phyloP scores from a whole-genome alignment of 306 rosid genomes.

The Begonia peltatifolia region DNA sequence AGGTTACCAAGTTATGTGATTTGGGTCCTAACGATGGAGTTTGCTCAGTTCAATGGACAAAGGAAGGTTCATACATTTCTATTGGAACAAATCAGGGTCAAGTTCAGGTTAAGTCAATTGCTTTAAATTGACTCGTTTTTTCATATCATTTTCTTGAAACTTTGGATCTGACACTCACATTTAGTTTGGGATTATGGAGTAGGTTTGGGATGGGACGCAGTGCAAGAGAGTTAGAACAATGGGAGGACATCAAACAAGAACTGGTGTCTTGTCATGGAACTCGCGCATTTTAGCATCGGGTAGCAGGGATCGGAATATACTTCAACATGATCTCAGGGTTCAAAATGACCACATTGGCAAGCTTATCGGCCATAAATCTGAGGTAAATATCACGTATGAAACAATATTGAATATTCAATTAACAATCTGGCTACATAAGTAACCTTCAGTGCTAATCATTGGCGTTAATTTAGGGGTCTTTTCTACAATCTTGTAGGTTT shows the following conservation, averaged over 20 bases:
- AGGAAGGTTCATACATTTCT: constrained; percentile 88
- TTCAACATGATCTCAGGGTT: constrained; percentile 93
- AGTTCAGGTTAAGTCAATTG: constrained; percentile 57
- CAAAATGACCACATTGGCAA: constrained; percentile 54
- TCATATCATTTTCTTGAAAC: no score
- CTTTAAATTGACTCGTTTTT: no score
- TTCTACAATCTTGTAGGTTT: constrained; percentile 20
- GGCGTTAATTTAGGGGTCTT: not conserved
- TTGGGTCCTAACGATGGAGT: constrained; percentile 94
- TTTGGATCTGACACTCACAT: not conserved
- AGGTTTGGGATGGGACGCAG: constrained; percentile 92
- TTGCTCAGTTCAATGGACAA: constrained; percentile 94
- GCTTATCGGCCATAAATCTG: constrained; percentile 96
- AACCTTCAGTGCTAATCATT: no score
- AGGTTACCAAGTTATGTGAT: constrained; percentile 94
- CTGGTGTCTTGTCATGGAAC: constrained; percentile 95
- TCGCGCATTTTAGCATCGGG: constrained; percentile 88
- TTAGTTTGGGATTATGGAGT: not conserved
- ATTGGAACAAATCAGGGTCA: constrained; percentile 82
- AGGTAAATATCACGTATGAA: constrained; percentile 22
- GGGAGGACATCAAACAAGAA: constrained; percentile 98
- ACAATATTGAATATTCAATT: not conserved
- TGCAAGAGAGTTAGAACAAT: constrained; percentile 92
- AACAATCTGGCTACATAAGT: not conserved
- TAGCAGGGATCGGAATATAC: constrained; percentile 85